Percentiles rank a stretch among this genome's conserved stretches.
These are phyloP conservation scores for Naganishia onofrii DNA, from an alignment of 768 basidiomycete genomes.

Conservation along the genomic window DNA sequence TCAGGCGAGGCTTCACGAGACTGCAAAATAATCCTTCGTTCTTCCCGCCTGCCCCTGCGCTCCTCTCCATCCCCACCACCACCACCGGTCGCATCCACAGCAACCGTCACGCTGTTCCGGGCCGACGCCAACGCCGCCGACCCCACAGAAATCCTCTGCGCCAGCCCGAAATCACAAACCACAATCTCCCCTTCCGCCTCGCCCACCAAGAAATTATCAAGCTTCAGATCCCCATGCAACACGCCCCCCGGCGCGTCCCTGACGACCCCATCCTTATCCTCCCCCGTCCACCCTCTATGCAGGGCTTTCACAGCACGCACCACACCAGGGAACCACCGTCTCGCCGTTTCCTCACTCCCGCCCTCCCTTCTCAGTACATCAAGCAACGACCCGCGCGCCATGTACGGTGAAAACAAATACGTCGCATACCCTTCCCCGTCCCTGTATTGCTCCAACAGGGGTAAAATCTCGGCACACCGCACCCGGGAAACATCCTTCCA, in stretches of 20 bases:
- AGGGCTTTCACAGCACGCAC: constrained; percentile 49
- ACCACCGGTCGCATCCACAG: too few relatives aligned
- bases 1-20: constrained; percentile 59
- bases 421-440: constrained; percentile 40
- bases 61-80: constrained; percentile 14
- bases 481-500: constrained; percentile 40
- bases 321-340: constrained; percentile 50
- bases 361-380: constrained; percentile 48
- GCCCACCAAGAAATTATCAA: constrained; percentile 93
- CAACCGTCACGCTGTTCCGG: too few relatives aligned
- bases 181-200: constrained; percentile 57
- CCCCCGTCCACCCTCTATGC: constrained; percentile 32
- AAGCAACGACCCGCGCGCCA: constrained; percentile 48
- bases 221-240: constrained; percentile 92
- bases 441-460: constrained; percentile 45
- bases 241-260: constrained; percentile 62
- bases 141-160: constrained; percentile 35
- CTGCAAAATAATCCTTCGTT: constrained; percentile 70
- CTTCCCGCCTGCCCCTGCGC: constrained; percentile 23
- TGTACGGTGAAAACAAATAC: constrained; percentile 49
- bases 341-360: constrained; percentile 49
- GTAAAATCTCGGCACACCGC: constrained; percentile 44
- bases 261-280: constrained; percentile 37
- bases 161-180: constrained; percentile 50
- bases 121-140: too few relatives aligned